These are phyloP conservation scores for Cynara cardunculus DNA, from an alignment of 129 eudicot genomes.

Conservation along the genomic window DNA sequence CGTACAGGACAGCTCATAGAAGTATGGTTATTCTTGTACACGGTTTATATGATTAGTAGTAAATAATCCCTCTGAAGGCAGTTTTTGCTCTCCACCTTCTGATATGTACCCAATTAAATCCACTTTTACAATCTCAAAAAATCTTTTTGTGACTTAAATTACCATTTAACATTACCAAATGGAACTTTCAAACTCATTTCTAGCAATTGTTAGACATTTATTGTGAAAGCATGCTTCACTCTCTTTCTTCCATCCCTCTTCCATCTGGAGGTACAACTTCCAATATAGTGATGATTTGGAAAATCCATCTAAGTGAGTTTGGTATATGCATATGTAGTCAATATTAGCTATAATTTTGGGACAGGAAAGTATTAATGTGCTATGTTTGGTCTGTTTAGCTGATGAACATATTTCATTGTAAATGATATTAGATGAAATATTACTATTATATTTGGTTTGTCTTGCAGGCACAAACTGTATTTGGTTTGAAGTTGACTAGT, in stretches of 20 bases:
- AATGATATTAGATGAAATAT: background rate
- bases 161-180: background rate
- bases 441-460: slow-evolving; percentile 20
- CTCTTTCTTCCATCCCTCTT: background rate
- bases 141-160: background rate
- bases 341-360: background rate
- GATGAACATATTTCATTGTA: background rate
- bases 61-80: background rate
- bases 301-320: background rate
- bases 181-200: background rate
- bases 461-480: slow-evolving; percentile 51
- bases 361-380: slow-evolving; percentile 1
- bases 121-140: background rate
- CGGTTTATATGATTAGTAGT: background rate
- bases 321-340: background rate
- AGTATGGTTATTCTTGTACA: background rate
- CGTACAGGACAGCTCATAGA: background rate
- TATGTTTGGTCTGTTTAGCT: background rate
- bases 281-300: background rate
- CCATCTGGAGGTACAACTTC: background rate
- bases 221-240: background rate
- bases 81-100: background rate
- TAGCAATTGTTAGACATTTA: background rate
- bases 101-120: background rate
- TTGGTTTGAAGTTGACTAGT: slow-evolving; percentile 87